Evolutionary conservation across 2,329 filamentous ascomycete species (phyloP).

Genomic region (Pseudogymnoascus sp.): DNA sequence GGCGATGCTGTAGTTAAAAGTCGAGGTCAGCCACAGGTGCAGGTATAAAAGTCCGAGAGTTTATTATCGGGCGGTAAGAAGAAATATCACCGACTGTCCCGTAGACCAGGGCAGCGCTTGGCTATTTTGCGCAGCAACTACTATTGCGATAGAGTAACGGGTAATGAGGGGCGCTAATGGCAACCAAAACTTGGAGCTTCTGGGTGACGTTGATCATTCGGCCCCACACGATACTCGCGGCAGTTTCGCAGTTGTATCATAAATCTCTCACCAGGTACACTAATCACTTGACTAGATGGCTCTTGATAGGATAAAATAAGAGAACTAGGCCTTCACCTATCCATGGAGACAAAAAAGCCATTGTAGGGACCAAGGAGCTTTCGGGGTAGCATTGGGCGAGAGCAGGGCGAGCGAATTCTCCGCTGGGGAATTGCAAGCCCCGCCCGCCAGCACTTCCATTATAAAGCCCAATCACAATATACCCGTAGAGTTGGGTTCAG

Average conservation of each 20-base stretch:
- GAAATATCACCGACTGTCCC: background rate
- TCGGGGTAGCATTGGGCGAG: background rate
- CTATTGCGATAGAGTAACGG: background rate
- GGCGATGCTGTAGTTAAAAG: background rate
- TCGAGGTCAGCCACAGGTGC: background rate
- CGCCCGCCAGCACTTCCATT: background rate
- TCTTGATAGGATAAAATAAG: background rate
- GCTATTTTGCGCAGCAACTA: slow-evolving; percentile 3
- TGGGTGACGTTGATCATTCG: background rate
- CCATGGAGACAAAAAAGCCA: background rate
- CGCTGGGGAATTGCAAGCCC: background rate
- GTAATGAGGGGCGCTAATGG: slow-evolving; percentile 5
- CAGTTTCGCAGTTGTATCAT: slow-evolving; percentile 3
- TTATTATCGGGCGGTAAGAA: background rate
- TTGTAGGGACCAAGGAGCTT: background rate
- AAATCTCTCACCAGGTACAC: background rate
- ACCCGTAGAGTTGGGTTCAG: background rate
- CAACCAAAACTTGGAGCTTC: background rate
- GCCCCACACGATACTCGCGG: background rate
- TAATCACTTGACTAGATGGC: slow-evolving; percentile 1
- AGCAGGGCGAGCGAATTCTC: background rate
- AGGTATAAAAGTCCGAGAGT: background rate
- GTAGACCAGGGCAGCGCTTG: background rate
- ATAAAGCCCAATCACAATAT: slow-evolving; percentile 6
- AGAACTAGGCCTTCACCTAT: background rate